These are phyloP conservation scores for Pseudocercospora ulei DNA, from an alignment of 2,329 filamentous ascomycete species.

Conservation along the genomic window DNA sequence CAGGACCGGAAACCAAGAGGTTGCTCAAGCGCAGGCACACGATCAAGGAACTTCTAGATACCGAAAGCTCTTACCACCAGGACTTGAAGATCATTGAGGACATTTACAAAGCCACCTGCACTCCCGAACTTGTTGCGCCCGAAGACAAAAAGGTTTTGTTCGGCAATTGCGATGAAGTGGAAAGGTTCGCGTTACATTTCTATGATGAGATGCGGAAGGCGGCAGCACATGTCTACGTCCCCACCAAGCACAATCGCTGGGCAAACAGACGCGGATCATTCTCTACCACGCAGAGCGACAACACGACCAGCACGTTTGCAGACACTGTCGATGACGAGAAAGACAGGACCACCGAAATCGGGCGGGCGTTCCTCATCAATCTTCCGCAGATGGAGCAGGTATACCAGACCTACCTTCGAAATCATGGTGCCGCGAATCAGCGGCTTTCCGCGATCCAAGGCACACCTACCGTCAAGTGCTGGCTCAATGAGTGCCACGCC, in stretches of 20 bases:
- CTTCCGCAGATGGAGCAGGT: constrained; percentile 53
- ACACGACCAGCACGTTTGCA: constrained; percentile 29
- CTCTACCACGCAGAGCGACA: constrained; percentile 38
- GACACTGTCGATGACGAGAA: constrained; percentile 44
- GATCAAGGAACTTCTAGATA: constrained; percentile 86
- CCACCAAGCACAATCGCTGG: constrained; percentile 49
- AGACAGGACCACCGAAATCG: constrained; percentile 51
- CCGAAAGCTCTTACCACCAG: constrained; percentile 78
- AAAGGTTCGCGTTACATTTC: constrained; percentile 73
- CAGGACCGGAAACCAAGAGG: constrained; percentile 50
- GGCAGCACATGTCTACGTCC: constrained; percentile 67
- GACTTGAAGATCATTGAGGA: constrained; percentile 97
- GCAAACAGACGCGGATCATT: constrained; percentile 45
- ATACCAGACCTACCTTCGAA: constrained; percentile 56
- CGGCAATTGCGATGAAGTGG: constrained; percentile 83
- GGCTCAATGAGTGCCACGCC: constrained; percentile 86
- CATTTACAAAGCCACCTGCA: constrained; percentile 80
- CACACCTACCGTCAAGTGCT: constrained; percentile 58
- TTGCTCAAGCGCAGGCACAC: constrained; percentile 71
- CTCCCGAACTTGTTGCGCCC: constrained; percentile 62
- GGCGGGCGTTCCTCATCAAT: constrained; percentile 49
- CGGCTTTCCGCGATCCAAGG: constrained; percentile 48
- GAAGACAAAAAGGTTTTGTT: constrained; percentile 87
- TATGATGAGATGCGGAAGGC: constrained; percentile 71
- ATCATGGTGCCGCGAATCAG: constrained; percentile 55